Evolutionary conservation across 306 rosid genomes (phyloP).

Genomic region (Canavalia ensiformis): DNA sequence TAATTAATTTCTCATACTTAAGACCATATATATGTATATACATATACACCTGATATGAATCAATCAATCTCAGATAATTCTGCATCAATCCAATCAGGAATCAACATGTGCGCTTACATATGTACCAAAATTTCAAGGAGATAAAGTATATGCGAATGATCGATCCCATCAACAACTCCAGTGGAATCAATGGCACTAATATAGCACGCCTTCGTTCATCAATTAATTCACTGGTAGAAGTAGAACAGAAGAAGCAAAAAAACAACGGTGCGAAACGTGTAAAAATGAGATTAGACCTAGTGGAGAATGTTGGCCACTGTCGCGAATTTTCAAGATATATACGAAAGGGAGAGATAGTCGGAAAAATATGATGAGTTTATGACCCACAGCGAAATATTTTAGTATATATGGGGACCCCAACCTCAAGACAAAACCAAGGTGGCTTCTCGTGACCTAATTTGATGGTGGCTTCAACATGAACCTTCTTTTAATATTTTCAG

Average conservation of each 20-base stretch:
- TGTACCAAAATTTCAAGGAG: neutral
- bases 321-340: neutral
- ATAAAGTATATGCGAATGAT: slow-evolving; percentile 4
- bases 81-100: neutral
- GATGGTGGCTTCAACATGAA: slow-evolving; percentile 42
- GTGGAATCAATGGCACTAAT: neutral
- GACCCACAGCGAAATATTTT: slow-evolving; percentile 30
- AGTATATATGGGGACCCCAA: neutral
- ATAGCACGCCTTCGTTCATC: neutral
- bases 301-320: slow-evolving; percentile 41
- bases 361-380: slow-evolving; percentile 39
- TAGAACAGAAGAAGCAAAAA: neutral
- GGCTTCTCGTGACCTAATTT: slow-evolving; percentile 48
- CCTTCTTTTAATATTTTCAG: neutral
- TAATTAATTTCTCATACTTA: neutral
- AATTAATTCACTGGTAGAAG: neutral
- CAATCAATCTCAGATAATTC: neutral
- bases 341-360: neutral
- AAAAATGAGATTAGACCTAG: neutral
- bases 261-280: slow-evolving; percentile 34
- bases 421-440: neutral
- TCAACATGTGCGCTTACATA: neutral
- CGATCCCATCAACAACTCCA: slow-evolving; percentile 2
- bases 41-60: neutral
- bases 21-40: too few relatives aligned